Conservation (phyloP, 148 eudicot genomes). For the Cornus florida region DNA sequence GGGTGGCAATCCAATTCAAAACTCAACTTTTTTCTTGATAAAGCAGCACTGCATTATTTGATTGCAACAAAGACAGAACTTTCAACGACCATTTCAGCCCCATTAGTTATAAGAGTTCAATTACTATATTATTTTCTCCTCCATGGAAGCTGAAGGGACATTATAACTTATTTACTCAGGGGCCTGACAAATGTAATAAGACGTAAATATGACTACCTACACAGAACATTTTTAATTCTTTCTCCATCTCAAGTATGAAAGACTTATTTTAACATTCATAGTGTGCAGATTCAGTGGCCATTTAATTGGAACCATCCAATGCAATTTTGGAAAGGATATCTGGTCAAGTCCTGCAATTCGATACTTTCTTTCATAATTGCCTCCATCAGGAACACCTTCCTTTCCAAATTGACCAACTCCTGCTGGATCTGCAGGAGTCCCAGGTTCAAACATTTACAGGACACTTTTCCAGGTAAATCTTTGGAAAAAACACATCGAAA, state of each 20-base stretch:
- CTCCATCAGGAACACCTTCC: constrained; percentile 59
- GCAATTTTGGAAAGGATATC: constrained; percentile 53
- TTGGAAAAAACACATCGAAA: neutral
- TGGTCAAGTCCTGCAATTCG: constrained; percentile 62
- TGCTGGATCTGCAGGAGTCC: constrained; percentile 50
- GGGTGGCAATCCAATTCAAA: neutral
- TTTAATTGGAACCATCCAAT: neutral
- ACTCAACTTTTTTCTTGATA: neutral
- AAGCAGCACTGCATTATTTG: neutral
- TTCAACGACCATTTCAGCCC: neutral
- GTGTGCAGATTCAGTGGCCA: neutral
- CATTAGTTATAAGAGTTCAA: neutral
- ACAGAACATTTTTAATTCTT: neutral
- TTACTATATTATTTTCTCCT: neutral
- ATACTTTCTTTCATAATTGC: constrained; percentile 46
- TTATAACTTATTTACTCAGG: neutral
- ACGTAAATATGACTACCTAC: neutral
- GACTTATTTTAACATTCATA: neutral
- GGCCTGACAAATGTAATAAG: neutral
- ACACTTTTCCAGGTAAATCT: neutral
- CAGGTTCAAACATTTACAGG: neutral
- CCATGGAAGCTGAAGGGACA: neutral
- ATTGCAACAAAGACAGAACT: neutral
- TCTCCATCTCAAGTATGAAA: neutral
- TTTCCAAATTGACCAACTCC: constrained; percentile 46